Evolutionary conservation across 805 yeast genomes (phyloP).

Genomic region (Candida krabiensis): DNA sequence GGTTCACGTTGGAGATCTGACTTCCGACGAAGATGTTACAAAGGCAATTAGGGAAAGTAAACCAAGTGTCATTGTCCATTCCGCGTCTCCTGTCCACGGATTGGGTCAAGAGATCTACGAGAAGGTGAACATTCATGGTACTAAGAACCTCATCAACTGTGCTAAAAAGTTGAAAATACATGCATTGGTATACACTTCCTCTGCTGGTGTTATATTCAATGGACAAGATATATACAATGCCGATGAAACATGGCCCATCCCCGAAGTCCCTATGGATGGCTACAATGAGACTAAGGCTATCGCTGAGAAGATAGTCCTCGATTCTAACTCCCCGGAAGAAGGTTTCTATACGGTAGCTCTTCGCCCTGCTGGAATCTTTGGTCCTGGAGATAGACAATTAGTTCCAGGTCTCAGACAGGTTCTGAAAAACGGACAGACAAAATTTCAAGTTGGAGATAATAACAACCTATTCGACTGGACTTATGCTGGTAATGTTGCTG

Average conservation of each 20-base stretch:
- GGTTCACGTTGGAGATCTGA: slow-evolving; percentile 81
- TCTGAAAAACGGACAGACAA: slow-evolving; percentile 80
- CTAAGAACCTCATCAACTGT: slow-evolving; percentile 67
- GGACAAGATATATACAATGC: slow-evolving; percentile 93
- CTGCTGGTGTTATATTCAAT: slow-evolving; percentile 96
- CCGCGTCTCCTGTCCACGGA: slow-evolving; percentile 97
- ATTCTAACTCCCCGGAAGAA: slow-evolving; percentile 60
- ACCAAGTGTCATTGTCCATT: slow-evolving; percentile 84
- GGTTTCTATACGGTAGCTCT: slow-evolving; percentile 77
- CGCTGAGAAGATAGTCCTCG: slow-evolving; percentile 81
- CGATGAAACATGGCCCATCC: slow-evolving; percentile 93
- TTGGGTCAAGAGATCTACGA: slow-evolving; percentile 76
- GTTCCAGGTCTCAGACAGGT: slow-evolving; percentile 90
- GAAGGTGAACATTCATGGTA: slow-evolving; percentile 90
- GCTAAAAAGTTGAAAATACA: slow-evolving; percentile 50
- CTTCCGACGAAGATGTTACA: slow-evolving; percentile 66
- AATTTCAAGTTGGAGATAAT: slow-evolving; percentile 93
- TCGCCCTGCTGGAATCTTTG: slow-evolving; percentile 97
- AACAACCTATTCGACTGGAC: slow-evolving; percentile 95
- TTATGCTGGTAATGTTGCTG: slow-evolving; percentile 97
- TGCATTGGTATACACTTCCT: slow-evolving; percentile 89
- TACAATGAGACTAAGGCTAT: slow-evolving; percentile 92
- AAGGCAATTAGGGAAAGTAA: slow-evolving; percentile 56
- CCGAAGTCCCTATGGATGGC: slow-evolving; percentile 91
- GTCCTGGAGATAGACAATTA: slow-evolving; percentile 97